Conservation (phyloP, 352 stramenopile species). For the Blastocystis sp. region DNA sequence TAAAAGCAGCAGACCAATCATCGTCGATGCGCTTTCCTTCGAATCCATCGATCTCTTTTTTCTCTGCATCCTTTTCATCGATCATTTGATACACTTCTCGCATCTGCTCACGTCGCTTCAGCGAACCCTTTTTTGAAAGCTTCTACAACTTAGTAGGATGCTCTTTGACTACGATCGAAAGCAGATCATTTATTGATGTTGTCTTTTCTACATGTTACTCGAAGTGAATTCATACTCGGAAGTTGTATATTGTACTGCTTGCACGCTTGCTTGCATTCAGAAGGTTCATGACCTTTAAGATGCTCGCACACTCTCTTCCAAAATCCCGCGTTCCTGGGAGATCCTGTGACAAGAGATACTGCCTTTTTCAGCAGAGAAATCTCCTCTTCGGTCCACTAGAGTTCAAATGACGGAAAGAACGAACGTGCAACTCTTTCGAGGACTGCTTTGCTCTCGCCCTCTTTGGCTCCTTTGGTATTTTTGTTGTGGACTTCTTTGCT, state of each 20-base stretch:
- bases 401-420: neutral
- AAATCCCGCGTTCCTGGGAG: neutral
- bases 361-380: neutral
- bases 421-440: neutral
- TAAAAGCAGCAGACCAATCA: conserved; percentile 15
- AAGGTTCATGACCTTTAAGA: neutral
- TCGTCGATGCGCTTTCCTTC: neutral
- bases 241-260: neutral
- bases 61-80: neutral
- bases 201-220: neutral
- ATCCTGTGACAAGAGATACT: neutral
- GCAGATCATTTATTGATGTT: neutral
- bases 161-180: neutral
- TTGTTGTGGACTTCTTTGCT: too few relatives aligned
- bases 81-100: neutral
- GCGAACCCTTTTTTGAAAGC: conserved; percentile 8
- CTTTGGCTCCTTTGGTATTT: neutral
- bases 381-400: neutral
- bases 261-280: neutral
- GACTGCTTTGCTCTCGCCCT: neutral
- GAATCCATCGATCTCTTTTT: neutral
- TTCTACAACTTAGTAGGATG: neutral
- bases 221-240: neutral
- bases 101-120: conserved; percentile 22
- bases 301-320: neutral